Conservation (phyloP, 2,329 filamentous ascomycete species). For the Aspergillus amoenus region DNA sequence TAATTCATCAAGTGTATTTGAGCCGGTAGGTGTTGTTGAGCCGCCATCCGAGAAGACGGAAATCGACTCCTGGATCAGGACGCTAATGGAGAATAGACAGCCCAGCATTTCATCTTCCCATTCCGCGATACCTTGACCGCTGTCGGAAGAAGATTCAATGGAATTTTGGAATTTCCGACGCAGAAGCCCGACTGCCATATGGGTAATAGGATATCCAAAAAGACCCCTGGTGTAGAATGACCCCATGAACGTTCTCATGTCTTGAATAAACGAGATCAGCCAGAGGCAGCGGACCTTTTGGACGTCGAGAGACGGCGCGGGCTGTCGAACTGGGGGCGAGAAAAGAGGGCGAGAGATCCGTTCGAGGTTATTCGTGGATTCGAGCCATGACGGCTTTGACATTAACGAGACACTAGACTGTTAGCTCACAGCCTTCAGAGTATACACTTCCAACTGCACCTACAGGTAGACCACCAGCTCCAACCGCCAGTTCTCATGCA, state of each 20-base stretch:
- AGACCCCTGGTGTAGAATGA: slow-evolving; percentile 16
- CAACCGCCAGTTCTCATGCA: slow-evolving; percentile 31
- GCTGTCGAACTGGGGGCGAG: not conserved
- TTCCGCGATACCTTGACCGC: not conserved
- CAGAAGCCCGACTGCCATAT: slow-evolving; percentile 18
- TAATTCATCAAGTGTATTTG: slow-evolving; percentile 12
- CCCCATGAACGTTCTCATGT: slow-evolving; percentile 30
- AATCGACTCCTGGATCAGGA: slow-evolving; percentile 22
- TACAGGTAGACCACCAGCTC: slow-evolving; percentile 31
- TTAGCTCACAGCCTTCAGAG: not conserved
- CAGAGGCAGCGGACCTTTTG: slow-evolving; percentile 29
- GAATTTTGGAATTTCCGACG: slow-evolving; percentile 15
- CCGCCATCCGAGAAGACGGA: not conserved
- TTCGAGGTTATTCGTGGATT: slow-evolving; percentile 23
- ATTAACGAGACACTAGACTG: slow-evolving; percentile 26
- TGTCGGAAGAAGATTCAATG: not conserved
- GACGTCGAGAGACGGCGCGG: slow-evolving; percentile 15
- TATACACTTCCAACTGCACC: slow-evolving; percentile 8
- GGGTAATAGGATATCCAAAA: slow-evolving; percentile 12
- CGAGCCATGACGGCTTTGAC: slow-evolving; percentile 30
- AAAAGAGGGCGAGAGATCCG: slow-evolving; percentile 14
- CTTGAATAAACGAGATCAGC: slow-evolving; percentile 31
- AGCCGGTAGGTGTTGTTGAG: not conserved
- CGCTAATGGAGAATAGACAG: slow-evolving; percentile 20
- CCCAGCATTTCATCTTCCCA: slow-evolving; percentile 12